A percentile compares a stretch with the other conserved stretches of the same genome.
These are phyloP conservation scores for Aspergillus haitiensis DNA, from an alignment of 495 filamentous ascomycete species.

Conservation along the genomic window DNA sequence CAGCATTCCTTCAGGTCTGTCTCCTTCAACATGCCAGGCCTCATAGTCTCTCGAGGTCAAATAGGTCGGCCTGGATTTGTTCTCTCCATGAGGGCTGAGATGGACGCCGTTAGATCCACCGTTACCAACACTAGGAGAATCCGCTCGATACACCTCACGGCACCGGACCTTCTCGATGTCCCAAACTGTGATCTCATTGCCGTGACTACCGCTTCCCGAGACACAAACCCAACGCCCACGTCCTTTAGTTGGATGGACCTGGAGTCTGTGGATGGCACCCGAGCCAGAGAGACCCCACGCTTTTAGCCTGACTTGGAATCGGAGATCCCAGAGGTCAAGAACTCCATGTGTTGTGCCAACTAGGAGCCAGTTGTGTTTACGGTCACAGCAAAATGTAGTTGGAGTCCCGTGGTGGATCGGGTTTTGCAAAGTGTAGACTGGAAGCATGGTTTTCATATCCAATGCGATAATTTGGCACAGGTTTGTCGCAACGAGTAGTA, in stretches of 20 bases:
- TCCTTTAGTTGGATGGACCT: conserved; percentile 74
- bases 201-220: conserved; percentile 81
- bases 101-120: conserved; percentile 17
- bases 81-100: conserved; percentile 1
- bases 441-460: conserved; percentile 83
- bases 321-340: conserved; percentile 92
- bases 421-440: conserved; percentile 79
- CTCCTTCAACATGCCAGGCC: conserved; percentile 86
- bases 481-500: conserved; percentile 84
- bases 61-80: conserved; percentile 19
- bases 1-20: conserved; percentile 84
- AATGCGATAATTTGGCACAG: conserved; percentile 77
- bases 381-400: conserved; percentile 87
- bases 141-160: conserved; percentile 80
- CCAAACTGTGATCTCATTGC: conserved; percentile 90
- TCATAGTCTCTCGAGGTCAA: conserved; percentile 70
- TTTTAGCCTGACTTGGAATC: conserved; percentile 83
- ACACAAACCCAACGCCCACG: conserved; percentile 80
- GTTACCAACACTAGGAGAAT: conserved; percentile 27
- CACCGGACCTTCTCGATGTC: conserved; percentile 89
- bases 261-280: conserved; percentile 75
- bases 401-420: conserved; percentile 92
- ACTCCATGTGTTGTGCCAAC: conserved; percentile 92
- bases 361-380: conserved; percentile 82
- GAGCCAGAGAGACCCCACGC: conserved; percentile 86